Base-by-base conservation (phyloP, 108 stramenopile genomes). In the Cyclotella atomus region DNA sequence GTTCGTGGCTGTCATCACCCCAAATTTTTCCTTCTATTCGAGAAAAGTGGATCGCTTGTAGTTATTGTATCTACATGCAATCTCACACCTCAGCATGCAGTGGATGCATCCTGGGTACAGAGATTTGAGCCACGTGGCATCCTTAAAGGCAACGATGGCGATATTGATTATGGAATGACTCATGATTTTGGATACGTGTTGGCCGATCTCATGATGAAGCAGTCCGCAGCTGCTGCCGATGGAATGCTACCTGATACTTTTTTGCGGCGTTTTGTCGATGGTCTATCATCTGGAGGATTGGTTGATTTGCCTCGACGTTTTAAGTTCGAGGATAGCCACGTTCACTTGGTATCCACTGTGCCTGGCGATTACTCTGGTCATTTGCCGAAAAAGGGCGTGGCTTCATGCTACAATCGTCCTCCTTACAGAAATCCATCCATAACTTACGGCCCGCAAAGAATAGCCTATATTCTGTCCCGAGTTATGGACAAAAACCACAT, bases 91-190 rank as follows among this genome's bases (percentile, higher is more conserved):
- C 81, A 79, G 34, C 41, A 34, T 19, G 71, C 90, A 14, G 52
- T 79, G 17, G 93, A 94, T 76, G 90, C 82, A 20, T 76, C 81
- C n/a, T 94, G 93, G 93, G 62, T 94, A 10, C 93, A 91, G 60
- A 38, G 60, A 61, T 61, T 61, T 61, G 41, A 43, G 23, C 60
- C 38, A 43, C 60, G 53, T 17, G 25, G 49, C 33, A 8, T 30
- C 30, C 30, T 59, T 21, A 46, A 35, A 46, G 56, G 64, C 38
- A 38, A 47, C 12, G 43, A 79, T 33, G 71, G 62, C 6, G 33
- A 55, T 14, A 46, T 72, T 14, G 82, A 77, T 71, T 54, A 59
- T 25, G 80, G 80, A 38, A 71, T 76, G 68, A 62, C 75, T 15
- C 73, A 76, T 21, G 88, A 91, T 72, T 91, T 91, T 76, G 90